These are phyloP conservation scores for Candida morakotiae DNA, from an alignment of 805 yeast species.

Conservation along the genomic window DNA sequence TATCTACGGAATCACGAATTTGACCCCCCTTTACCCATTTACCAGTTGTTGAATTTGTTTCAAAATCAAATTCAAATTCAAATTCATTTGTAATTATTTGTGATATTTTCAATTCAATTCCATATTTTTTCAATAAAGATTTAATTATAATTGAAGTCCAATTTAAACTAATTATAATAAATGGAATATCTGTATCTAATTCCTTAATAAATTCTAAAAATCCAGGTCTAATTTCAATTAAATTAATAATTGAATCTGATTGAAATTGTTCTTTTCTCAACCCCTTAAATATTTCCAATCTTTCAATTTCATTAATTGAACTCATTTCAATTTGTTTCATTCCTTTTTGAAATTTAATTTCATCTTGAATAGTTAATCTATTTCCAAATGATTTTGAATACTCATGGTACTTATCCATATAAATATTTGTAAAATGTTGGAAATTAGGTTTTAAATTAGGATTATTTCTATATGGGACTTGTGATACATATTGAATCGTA, in stretches of 20 bases:
- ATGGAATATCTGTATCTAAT: constrained; percentile 25
- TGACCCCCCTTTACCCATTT: constrained; percentile 14
- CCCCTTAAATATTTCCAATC: constrained; percentile 38
- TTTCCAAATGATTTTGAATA: constrained; percentile 27
- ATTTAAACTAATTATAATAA: constrained; percentile 53
- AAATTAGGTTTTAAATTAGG: constrained; percentile 37
- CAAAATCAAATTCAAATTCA: constrained; percentile 35
- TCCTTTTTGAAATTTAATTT: constrained; percentile 42
- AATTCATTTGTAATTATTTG: constrained; percentile 50
- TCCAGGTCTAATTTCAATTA: constrained; percentile 37
- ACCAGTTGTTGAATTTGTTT: constrained; percentile 26
- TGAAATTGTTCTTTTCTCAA: constrained; percentile 27
- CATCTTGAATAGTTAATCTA: constrained; percentile 34
- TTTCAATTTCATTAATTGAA: constrained; percentile 42
- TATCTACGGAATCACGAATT: constrained; percentile 55
- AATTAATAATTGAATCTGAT: constrained; percentile 28
- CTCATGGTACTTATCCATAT: constrained; percentile 28
- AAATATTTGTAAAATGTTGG: constrained; percentile 40
- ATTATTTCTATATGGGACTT: constrained; percentile 39
- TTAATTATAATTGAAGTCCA: constrained; percentile 54
- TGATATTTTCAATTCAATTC: constrained; percentile 18
- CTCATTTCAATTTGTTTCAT: constrained; percentile 43
- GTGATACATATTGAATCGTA: constrained; percentile 50
- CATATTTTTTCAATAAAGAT: constrained; percentile 20
- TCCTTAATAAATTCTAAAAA: constrained; percentile 30